Evolutionary conservation across 768 basidiomycete species (phyloP).

Genomic region (Xerocomus brunneocitrinus): DNA sequence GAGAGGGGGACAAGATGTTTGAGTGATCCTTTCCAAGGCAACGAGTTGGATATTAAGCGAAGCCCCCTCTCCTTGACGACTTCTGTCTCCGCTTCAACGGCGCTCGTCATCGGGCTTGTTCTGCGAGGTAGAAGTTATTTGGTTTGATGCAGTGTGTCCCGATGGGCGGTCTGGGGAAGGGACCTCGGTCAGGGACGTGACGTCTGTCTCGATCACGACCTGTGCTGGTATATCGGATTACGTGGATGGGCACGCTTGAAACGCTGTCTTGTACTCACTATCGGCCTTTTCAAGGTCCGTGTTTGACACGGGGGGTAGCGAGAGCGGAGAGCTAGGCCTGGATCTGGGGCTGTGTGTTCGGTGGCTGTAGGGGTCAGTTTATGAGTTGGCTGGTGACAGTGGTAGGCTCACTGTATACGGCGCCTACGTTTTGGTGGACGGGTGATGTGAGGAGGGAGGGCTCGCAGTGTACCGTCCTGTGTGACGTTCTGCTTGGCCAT

Average conservation of each 20-base stretch:
- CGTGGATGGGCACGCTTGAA: neutral
- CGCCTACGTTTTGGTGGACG: constrained; percentile 5
- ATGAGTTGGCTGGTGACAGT: no score
- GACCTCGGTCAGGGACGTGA: neutral
- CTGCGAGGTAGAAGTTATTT: neutral
- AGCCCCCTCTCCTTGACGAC: constrained; percentile 1
- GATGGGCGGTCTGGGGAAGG: neutral
- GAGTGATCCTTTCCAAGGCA: constrained; percentile 3
- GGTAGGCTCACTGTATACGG: neutral
- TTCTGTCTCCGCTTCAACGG: constrained; percentile 1
- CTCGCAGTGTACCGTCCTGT: constrained; percentile 4
- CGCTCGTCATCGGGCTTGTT: neutral
- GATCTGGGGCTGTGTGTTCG: neutral
- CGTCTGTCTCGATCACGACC: neutral
- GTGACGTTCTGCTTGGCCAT: neutral
- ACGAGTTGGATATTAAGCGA: constrained; percentile 1
- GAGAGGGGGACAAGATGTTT: neutral
- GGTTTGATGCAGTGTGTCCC: neutral
- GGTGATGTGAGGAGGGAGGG: constrained; percentile 13
- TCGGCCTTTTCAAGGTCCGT: neutral
- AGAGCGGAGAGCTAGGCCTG: constrained; percentile 12
- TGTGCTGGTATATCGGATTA: constrained; percentile 1
- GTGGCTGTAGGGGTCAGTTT: neutral
- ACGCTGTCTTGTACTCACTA: constrained; percentile 2
- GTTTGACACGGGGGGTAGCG: constrained; percentile 11